These are phyloP conservation scores for Coprinellus aureogranulatus DNA, from an alignment of 768 basidiomycete genomes.

Conservation along the genomic window DNA sequence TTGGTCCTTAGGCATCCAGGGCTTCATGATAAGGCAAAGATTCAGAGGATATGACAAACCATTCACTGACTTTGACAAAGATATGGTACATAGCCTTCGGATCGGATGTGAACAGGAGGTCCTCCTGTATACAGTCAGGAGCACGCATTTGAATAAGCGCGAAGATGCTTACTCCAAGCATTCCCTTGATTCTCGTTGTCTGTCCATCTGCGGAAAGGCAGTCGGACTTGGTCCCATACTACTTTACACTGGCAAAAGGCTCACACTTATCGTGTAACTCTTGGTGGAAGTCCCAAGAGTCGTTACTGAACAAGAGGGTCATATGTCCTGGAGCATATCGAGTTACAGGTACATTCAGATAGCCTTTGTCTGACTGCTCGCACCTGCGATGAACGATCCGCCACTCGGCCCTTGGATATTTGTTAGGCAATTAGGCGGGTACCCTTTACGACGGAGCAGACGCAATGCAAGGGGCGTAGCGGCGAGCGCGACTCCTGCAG, in stretches of 20 bases:
- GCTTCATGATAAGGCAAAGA: background rate
- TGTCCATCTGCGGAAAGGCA: slow-evolving; percentile 26
- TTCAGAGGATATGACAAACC: background rate
- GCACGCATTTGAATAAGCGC: background rate
- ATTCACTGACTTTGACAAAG: slow-evolving; percentile 35
- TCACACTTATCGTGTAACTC: background rate
- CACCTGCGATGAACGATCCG: background rate
- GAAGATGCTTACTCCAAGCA: slow-evolving; percentile 31
- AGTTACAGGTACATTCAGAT: background rate
- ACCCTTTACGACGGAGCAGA: background rate
- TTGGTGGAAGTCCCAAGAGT: background rate
- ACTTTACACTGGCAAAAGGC: too few relatives aligned
- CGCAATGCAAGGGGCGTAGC: background rate
- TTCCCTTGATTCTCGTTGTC: slow-evolving; percentile 28
- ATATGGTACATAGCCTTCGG: slow-evolving; percentile 46
- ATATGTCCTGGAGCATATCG: background rate
- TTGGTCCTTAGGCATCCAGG: slow-evolving; percentile 24
- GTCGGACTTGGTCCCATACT: too few relatives aligned
- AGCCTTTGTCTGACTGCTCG: background rate
- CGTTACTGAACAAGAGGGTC: background rate
- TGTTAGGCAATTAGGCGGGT: background rate
- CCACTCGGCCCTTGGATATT: background rate
- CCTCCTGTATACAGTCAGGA: slow-evolving; percentile 17
- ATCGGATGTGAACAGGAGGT: slow-evolving; percentile 40
- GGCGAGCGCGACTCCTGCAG: background rate